These are phyloP conservation scores for Herpomyces periplanetae DNA, from an alignment of 2,329 filamentous ascomycete species.

Conservation along the genomic window DNA sequence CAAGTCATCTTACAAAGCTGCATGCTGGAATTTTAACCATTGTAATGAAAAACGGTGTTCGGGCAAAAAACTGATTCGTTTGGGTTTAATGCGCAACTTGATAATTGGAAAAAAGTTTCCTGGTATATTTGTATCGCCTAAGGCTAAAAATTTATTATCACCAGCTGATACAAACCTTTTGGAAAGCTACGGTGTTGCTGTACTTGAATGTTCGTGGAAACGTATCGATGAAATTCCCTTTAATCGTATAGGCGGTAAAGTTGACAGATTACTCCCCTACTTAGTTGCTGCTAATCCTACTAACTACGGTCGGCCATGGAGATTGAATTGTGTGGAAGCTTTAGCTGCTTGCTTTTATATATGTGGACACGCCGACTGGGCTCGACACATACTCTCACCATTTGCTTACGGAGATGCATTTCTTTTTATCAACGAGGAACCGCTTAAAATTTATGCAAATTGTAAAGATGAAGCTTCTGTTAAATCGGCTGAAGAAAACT, in stretches of 20 bases:
- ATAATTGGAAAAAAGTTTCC: conserved; percentile 64
- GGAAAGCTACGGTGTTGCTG: conserved; percentile 60
- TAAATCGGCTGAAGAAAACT: conserved; percentile 46
- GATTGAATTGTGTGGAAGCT: conserved; percentile 79
- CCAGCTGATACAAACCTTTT: conserved; percentile 44
- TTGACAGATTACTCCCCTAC: conserved; percentile 62
- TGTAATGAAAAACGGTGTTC: conserved; percentile 91
- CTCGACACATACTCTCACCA: conserved; percentile 33
- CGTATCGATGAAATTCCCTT: conserved; percentile 67
- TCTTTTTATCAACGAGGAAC: conserved; percentile 45
- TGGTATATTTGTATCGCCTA: conserved; percentile 76
- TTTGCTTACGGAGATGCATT: conserved; percentile 72
- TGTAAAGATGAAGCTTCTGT: conserved; percentile 43
- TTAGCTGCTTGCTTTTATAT: conserved; percentile 73
- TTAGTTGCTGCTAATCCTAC: conserved; percentile 83
- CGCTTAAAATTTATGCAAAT: conserved; percentile 48
- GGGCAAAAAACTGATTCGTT: conserved; percentile 64
- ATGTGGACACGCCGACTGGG: conserved; percentile 69
- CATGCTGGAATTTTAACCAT: conserved; percentile 89
- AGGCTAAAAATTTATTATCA: conserved; percentile 49
- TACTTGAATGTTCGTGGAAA: conserved; percentile 92
- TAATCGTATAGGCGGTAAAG: conserved; percentile 61
- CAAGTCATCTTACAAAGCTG: conserved; percentile 37
- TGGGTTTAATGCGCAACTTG: conserved; percentile 71
- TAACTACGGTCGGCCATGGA: conserved; percentile 85